Evolutionary conservation across 2,329 filamentous ascomycete species (phyloP).

Genomic region (Ascochyta lentis): DNA sequence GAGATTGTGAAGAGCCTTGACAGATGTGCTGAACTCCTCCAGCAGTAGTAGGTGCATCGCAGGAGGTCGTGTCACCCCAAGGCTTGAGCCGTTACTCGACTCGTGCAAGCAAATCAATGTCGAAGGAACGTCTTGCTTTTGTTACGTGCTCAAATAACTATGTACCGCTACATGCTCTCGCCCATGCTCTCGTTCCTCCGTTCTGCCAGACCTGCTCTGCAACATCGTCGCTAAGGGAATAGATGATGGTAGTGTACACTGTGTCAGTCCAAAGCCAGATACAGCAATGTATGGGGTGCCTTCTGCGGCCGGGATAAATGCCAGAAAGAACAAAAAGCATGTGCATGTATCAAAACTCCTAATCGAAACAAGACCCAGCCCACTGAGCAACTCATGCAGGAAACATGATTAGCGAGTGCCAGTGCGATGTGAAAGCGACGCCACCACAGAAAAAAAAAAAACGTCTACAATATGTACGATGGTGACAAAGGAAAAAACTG

Average conservation of each 20-base stretch:
- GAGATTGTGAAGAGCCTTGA: too few species aligned
- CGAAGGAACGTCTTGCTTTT: constrained; percentile 38
- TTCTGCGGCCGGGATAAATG: constrained; percentile 21
- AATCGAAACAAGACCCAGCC: constrained; percentile 37
- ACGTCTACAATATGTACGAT: constrained; percentile 51
- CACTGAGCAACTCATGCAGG: constrained; percentile 45
- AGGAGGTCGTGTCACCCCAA: too few species aligned
- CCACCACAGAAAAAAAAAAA: constrained; percentile 24
- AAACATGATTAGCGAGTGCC: constrained; percentile 46
- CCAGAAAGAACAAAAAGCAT: constrained; percentile 34
- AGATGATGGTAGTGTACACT: constrained; percentile 39
- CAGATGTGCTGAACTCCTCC: too few species aligned
- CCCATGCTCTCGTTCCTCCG: constrained; percentile 11
- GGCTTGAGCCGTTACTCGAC: too few species aligned
- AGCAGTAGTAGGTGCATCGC: too few species aligned
- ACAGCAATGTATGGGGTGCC: constrained; percentile 20
- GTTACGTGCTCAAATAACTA: constrained; percentile 32
- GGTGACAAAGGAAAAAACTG: constrained; percentile 39
- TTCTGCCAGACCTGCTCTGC: constrained; percentile 21
- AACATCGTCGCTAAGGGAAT: constrained; percentile 24
- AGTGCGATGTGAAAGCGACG: constrained; percentile 36
- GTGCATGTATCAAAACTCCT: constrained; percentile 47
- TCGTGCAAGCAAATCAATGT: too few species aligned
- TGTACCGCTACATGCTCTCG: constrained; percentile 23
- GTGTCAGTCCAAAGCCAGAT: constrained; percentile 27